These are phyloP conservation scores for Glycine latifolia DNA, from an alignment of 306 rosid genomes.

Conservation along the genomic window DNA sequence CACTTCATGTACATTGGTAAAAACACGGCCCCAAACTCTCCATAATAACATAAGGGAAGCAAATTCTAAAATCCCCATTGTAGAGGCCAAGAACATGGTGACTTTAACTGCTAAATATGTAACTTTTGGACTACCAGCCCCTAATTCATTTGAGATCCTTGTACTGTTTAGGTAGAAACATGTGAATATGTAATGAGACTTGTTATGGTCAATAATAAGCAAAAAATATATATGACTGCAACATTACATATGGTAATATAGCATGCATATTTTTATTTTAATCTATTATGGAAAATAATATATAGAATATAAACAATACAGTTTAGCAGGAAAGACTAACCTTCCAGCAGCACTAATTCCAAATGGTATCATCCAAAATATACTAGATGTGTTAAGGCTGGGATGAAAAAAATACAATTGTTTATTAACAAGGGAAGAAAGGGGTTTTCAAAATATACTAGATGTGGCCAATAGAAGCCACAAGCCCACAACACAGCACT, in stretches of 20 bases:
- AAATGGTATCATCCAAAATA: slow-evolving; percentile 75
- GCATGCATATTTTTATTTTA: too few species aligned
- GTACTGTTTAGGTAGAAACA: slow-evolving; percentile 53
- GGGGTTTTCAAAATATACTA: too few species aligned
- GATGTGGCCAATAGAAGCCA: too few species aligned
- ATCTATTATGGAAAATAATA: too few species aligned
- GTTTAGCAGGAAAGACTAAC: slow-evolving; percentile 53
- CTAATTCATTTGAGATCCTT: slow-evolving; percentile 81
- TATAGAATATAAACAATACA: not conserved
- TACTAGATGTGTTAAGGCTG: slow-evolving; percentile 65
- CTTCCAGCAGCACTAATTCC: slow-evolving; percentile 76
- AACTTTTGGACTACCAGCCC: slow-evolving; percentile 68
- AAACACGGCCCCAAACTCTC: slow-evolving; percentile 8
- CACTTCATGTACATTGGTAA: too few species aligned
- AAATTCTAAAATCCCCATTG: slow-evolving; percentile 54
- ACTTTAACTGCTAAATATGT: slow-evolving; percentile 71
- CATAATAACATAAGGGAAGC: slow-evolving; percentile 53
- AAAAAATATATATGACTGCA: not conserved
- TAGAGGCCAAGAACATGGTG: slow-evolving; percentile 54
- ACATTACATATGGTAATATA: not conserved
- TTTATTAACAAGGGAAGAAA: slow-evolving; percentile 19
- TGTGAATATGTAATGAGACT: slow-evolving; percentile 8
- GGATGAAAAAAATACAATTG: slow-evolving; percentile 10
- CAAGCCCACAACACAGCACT: too few species aligned
- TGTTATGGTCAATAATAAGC: not conserved